These are phyloP conservation scores for Acidomyces sp. DNA, from an alignment of 495 filamentous ascomycete species.

Conservation along the genomic window DNA sequence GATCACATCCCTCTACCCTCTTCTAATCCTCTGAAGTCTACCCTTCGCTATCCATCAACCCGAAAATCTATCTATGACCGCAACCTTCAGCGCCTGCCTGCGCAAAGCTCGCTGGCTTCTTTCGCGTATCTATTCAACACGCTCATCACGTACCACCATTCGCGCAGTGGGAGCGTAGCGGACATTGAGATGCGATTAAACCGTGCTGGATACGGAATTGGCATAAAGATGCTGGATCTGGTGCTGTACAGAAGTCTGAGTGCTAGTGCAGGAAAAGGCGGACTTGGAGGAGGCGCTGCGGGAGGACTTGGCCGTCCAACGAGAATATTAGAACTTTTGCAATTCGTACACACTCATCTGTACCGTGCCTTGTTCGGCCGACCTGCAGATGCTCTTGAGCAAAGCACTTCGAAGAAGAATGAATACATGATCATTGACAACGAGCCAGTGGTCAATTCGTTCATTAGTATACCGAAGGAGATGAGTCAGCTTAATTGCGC, in stretches of 20 bases:
- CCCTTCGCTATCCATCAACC: slow-evolving; percentile 81
- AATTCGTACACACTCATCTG: slow-evolving; percentile 81
- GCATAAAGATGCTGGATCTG: slow-evolving; percentile 86
- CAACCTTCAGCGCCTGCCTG: slow-evolving; percentile 76
- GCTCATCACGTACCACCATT: slow-evolving; percentile 94
- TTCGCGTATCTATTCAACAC: slow-evolving; percentile 94
- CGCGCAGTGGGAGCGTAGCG: slow-evolving; percentile 75
- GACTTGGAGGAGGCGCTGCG: too few species aligned
- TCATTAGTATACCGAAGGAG: slow-evolving; percentile 82
- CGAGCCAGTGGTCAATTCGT: slow-evolving; percentile 86
- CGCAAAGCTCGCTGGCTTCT: slow-evolving; percentile 77
- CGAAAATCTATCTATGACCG: slow-evolving; percentile 98
- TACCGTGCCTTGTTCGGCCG: slow-evolving; percentile 88
- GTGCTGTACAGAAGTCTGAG: slow-evolving; percentile 66
- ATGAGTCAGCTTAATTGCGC: slow-evolving; percentile 96
- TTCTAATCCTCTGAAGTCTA: slow-evolving; percentile 11
- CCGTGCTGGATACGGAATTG: slow-evolving; percentile 86
- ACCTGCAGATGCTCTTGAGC: slow-evolving; percentile 82
- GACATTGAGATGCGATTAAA: slow-evolving; percentile 89
- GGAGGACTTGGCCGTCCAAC: too few species aligned
- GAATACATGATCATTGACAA: slow-evolving; percentile 99
- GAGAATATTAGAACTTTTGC: slow-evolving; percentile 79
- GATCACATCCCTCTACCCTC: slow-evolving; percentile 10
- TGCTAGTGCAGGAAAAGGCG: slow-evolving; percentile 51
- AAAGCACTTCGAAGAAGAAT: slow-evolving; percentile 64